Conservation (phyloP, 2,329 filamentous ascomycete genomes). For the Cladobotryum protrusum region DNA sequence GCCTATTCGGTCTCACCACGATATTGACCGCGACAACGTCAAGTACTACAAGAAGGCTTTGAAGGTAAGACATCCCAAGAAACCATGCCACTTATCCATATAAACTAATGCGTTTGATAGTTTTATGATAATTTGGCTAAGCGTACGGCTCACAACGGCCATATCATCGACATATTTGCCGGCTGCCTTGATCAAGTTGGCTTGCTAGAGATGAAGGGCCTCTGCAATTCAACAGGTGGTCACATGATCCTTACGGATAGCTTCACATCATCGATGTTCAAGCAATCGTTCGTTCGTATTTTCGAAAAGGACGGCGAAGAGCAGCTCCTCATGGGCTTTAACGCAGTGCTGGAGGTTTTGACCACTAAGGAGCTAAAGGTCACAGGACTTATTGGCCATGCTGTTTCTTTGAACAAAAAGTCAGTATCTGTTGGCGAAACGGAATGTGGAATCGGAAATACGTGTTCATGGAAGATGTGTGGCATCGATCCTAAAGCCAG, state of each 20-base stretch:
- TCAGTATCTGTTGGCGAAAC: constrained; percentile 95
- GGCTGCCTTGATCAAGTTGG: constrained; percentile 97
- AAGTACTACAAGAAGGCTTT: constrained; percentile 99
- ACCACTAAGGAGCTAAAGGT: constrained; percentile 99
- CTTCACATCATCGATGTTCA: constrained; percentile 99
- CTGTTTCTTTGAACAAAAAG: constrained; percentile 96
- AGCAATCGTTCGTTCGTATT: constrained; percentile 92
- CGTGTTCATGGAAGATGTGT: constrained; percentile 99
- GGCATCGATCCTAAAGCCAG: constrained; percentile 90
- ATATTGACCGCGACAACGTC: constrained; percentile 97
- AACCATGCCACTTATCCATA: background rate
- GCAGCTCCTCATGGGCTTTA: constrained; percentile 96
- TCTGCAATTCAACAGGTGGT: constrained; percentile 91
- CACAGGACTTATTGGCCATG: constrained; percentile 93
- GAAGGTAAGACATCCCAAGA: constrained; percentile 53
- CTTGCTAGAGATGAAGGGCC: constrained; percentile 93
- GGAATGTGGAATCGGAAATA: constrained; percentile 96
- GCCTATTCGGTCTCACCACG: constrained; percentile 95
- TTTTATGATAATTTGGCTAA: constrained; percentile 96
- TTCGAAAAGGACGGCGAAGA: constrained; percentile 96
- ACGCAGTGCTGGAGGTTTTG: constrained; percentile 88
- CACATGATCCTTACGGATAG: constrained; percentile 98
- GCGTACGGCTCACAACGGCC: constrained; percentile 89
- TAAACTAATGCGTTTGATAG: constrained; percentile 34
- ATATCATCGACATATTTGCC: constrained; percentile 96